These are phyloP conservation scores for Calonectria montana DNA, from an alignment of 2,329 filamentous ascomycete species.

Conservation along the genomic window DNA sequence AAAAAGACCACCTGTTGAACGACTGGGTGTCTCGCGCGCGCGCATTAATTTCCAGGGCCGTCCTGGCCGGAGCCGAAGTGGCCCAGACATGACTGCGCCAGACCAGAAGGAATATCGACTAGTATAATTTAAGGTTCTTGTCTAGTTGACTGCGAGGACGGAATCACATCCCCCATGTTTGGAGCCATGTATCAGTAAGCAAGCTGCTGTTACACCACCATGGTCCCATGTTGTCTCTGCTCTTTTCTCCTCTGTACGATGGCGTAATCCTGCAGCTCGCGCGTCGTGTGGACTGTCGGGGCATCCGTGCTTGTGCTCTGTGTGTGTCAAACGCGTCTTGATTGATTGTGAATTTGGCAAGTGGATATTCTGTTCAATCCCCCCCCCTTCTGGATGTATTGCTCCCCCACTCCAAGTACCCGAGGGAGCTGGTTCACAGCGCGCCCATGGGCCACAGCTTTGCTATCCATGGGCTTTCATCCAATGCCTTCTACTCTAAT, in stretches of 20 bases:
- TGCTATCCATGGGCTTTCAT: not conserved
- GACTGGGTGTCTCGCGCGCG: not conserved
- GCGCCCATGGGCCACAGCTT: constrained; percentile 2
- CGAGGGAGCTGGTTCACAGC: not conserved
- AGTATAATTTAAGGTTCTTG: constrained; percentile 21
- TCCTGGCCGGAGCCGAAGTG: constrained; percentile 15
- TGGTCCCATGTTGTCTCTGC: not conserved
- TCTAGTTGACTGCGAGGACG: not conserved
- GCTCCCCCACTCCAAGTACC: not conserved
- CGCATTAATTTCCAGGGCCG: not conserved
- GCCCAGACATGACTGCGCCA: not conserved
- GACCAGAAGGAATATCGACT: not conserved
- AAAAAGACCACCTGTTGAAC: not conserved
- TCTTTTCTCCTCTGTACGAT: constrained; percentile 15
- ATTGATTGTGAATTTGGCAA: not conserved
- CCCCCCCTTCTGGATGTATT: not conserved
- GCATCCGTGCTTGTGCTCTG: constrained; percentile 13
- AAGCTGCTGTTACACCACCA: not conserved
- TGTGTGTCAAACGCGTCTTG: not conserved
- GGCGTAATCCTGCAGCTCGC: constrained; percentile 22
- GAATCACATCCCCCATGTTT: not conserved
- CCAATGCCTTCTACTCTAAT: constrained; percentile 3
- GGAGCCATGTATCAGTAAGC: constrained; percentile 2
- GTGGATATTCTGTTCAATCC: not conserved
- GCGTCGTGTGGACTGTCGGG: constrained; percentile 13